A percentile compares a stretch with the other conserved stretches of the same genome.
These are phyloP conservation scores for Apiospora koreana DNA, from an alignment of 2,329 filamentous ascomycete species.

Conservation along the genomic window DNA sequence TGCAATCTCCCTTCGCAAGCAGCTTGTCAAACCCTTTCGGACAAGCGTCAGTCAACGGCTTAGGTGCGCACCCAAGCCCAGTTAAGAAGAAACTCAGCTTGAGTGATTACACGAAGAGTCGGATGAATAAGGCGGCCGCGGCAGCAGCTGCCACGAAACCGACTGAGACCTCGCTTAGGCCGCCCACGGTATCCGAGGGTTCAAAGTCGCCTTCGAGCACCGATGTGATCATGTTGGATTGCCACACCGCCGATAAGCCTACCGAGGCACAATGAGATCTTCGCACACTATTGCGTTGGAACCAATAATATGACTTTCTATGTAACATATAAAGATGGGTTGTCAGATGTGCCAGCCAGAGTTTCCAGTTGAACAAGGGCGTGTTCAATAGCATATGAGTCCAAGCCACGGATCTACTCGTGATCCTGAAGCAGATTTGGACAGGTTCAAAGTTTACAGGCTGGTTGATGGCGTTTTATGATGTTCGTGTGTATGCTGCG, in stretches of 20 bases:
- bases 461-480: conserved; percentile 8
- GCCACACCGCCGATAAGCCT: conserved; percentile 33
- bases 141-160: conserved; percentile 38
- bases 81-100: conserved; percentile 68
- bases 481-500: not conserved
- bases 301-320: conserved; percentile 19
- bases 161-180: conserved; percentile 37
- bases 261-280: conserved; percentile 21
- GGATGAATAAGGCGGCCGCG: conserved; percentile 53
- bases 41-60: conserved; percentile 42
- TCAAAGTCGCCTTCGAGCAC: conserved; percentile 37
- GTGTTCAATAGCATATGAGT: not conserved
- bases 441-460: not conserved
- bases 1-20: conserved; percentile 51
- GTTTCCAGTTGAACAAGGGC: not conserved
- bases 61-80: conserved; percentile 54
- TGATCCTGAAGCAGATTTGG: not conserved
- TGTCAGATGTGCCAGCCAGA: conserved; percentile 6
- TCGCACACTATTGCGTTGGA: conserved; percentile 6
- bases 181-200: conserved; percentile 41
- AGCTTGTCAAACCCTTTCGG: conserved; percentile 45
- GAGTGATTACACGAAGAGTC: conserved; percentile 64
- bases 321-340: conserved; percentile 39
- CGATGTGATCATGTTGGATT: conserved; percentile 37
- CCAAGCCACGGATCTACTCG: conserved; percentile 5